Base-by-base conservation (phyloP, 176 grass and related monocot genomes). In the Triticum urartu region DNA sequence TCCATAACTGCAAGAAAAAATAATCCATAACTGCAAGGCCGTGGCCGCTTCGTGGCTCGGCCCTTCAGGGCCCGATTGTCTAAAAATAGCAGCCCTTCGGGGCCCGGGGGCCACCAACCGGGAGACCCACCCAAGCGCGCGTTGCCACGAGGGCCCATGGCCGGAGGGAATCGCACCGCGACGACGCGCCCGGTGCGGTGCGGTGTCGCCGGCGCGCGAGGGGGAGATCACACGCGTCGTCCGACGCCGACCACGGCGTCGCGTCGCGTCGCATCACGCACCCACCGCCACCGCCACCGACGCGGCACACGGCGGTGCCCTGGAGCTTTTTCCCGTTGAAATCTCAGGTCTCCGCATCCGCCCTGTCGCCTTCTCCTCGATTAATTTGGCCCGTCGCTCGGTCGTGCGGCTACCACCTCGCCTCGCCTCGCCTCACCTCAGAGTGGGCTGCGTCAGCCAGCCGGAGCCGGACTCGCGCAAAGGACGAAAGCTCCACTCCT, bases 301-400 rank as follows among this genome's bases (percentile, higher is more conserved):
- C 4, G 43, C 24, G 42, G 42, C 22, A 45, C 6, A 21, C 18
- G 13, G 43, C 72, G 15, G 24, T 15, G 58, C 77, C 0, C 7
- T 3, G 58, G 58, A 64, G 22, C 50, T 7, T 54, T 64, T 64
- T 28, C 34, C 11, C n/a, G 77, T 43, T 25, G 30, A 78, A 36
- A 36, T 78, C 30, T 5, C 75, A n/a, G 34, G 77, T 56, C 34
- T 40, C 35, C n/a, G n/a, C n/a, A 21, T 40, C 35, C 13, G n/a
- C n/a, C 58, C 21, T 9, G n/a, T 22, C 59, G 35, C 21, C 42
- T 21, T 52, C 24, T 60, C 15, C 56, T 9, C 9, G 28, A 25
- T 59, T 59, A 59, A 59, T 50, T 82, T 72, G 72, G 82, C 73
- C 17, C 72, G 64, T 13, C 24, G 65, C 21, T 84, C 40, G 72